A percentile compares a stretch with the other conserved stretches of the same genome.
These are phyloP conservation scores for Pezicula rhizophila DNA, from an alignment of 2,329 filamentous ascomycete species.

Conservation along the genomic window DNA sequence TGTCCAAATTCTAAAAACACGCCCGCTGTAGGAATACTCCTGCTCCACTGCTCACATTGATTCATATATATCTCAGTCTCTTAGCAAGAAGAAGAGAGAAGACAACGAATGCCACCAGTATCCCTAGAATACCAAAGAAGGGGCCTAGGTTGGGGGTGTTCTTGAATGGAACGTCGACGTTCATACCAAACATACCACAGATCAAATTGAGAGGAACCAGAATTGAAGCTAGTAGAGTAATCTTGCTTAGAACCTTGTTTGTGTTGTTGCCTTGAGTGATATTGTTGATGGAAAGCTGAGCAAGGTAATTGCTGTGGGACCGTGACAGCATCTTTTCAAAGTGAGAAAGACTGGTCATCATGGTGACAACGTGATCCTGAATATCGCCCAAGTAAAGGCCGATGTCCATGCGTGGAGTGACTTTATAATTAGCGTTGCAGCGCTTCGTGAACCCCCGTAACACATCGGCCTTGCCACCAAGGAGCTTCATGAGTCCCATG, in stretches of 20 bases:
- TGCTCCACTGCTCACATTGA: neutral
- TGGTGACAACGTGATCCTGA: constrained; percentile 97
- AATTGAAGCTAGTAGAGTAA: constrained; percentile 88
- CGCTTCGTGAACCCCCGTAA: constrained; percentile 97
- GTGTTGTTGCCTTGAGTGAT: constrained; percentile 82
- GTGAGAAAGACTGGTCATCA: constrained; percentile 93
- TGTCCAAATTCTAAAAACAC: neutral
- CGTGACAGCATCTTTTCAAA: constrained; percentile 97
- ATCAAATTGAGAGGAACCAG: constrained; percentile 94
- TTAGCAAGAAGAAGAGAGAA: constrained; percentile 19
- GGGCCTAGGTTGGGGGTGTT: constrained; percentile 39
- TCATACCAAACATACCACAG: constrained; percentile 77
- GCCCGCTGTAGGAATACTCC: neutral
- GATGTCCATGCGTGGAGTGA: constrained; percentile 93
- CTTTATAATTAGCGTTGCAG: constrained; percentile 94
- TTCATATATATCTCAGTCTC: constrained; percentile 24
- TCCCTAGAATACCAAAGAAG: constrained; percentile 56
- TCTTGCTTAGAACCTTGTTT: constrained; percentile 87
- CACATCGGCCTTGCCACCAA: constrained; percentile 97
- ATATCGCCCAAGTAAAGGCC: constrained; percentile 96
- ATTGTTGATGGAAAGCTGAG: constrained; percentile 87
- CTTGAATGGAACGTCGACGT: constrained; percentile 66
- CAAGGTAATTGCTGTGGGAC: constrained; percentile 92
- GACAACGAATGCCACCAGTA: constrained; percentile 45
- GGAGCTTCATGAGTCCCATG: constrained; percentile 84